Evolutionary conservation across 805 yeast genomes (phyloP).

Genomic region (Hanseniaspora clermontiae): DNA sequence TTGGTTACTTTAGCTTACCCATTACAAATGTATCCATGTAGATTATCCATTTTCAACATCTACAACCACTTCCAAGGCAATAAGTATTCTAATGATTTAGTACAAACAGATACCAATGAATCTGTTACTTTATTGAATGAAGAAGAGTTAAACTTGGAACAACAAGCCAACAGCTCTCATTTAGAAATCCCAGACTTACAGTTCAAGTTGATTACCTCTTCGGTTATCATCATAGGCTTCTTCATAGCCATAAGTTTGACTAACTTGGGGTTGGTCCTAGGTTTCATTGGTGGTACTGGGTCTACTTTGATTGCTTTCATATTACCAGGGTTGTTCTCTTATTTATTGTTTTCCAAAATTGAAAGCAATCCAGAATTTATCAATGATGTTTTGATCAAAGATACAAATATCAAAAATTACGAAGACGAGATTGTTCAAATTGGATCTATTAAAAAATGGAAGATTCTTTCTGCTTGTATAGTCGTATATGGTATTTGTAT

Average conservation of each 20-base stretch:
- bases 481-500: neutral
- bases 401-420: neutral
- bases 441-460: constrained; percentile 4
- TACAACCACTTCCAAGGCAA: constrained; percentile 33
- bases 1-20: constrained; percentile 80
- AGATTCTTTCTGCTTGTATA: neutral
- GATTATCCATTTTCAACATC: constrained; percentile 69
- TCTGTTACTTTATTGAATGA: constrained; percentile 7
- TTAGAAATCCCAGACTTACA: constrained; percentile 2
- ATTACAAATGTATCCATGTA: constrained; percentile 78
- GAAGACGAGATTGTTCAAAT: neutral
- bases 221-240: constrained; percentile 39
- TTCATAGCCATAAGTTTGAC: constrained; percentile 44
- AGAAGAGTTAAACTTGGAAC: constrained; percentile 10
- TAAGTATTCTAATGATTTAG: neutral
- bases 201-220: constrained; percentile 39
- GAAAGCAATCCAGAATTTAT: constrained; percentile 30
- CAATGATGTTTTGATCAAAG: neutral
- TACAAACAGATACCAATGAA: constrained; percentile 11
- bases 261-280: constrained; percentile 55
- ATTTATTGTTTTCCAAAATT: constrained; percentile 19
- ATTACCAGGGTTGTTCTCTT: constrained; percentile 68
- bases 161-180: neutral
- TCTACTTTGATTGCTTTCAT: constrained; percentile 69
- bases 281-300: constrained; percentile 74